Evolutionary conservation across 1,284 basidiomycete species (phyloP).

Genomic region (Apiotrichum gamsii): DNA sequence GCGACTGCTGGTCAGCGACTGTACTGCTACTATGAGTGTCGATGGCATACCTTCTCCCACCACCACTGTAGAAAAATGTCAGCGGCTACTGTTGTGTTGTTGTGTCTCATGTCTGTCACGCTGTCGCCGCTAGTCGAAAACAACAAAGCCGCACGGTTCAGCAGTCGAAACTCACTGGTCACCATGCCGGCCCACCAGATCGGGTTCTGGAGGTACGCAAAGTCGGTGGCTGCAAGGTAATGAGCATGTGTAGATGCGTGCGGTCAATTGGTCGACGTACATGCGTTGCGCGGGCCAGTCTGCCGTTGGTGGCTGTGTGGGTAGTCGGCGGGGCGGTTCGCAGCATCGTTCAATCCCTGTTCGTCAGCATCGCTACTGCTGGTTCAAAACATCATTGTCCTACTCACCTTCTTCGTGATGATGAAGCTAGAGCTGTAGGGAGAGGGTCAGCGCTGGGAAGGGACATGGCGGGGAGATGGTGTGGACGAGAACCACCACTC

Average conservation of each 20-base stretch:
- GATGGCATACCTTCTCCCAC: slow-evolving; percentile 69
- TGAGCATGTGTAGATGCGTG: too few species aligned
- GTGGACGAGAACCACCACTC: not conserved
- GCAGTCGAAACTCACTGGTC: slow-evolving; percentile 62
- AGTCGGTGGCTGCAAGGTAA: slow-evolving; percentile 68
- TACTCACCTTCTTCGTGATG: slow-evolving; percentile 85
- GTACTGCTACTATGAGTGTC: too few species aligned
- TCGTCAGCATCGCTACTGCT: slow-evolving; percentile 1
- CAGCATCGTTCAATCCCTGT: slow-evolving; percentile 77
- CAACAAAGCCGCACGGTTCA: not conserved
- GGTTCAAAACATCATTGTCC: too few species aligned
- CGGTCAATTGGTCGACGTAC: slow-evolving; percentile 77
- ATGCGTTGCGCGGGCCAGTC: slow-evolving; percentile 54
- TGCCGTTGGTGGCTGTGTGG: slow-evolving; percentile 58
- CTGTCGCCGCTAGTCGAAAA: not conserved
- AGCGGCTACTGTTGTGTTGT: not conserved
- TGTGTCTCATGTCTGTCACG: too few species aligned
- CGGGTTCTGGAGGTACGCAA: slow-evolving; percentile 82
- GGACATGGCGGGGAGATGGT: not conserved
- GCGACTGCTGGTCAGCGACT: slow-evolving; percentile 58
- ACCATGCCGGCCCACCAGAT: slow-evolving; percentile 98
- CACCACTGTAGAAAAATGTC: slow-evolving; percentile 58
- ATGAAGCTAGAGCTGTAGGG: slow-evolving; percentile 69
- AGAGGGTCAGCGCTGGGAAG: not conserved
- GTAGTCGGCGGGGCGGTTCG: slow-evolving; percentile 56